Base-by-base conservation (phyloP, 192 early-diverging fungal genomes). In the Gaertneriomyces semiglobifer region DNA sequence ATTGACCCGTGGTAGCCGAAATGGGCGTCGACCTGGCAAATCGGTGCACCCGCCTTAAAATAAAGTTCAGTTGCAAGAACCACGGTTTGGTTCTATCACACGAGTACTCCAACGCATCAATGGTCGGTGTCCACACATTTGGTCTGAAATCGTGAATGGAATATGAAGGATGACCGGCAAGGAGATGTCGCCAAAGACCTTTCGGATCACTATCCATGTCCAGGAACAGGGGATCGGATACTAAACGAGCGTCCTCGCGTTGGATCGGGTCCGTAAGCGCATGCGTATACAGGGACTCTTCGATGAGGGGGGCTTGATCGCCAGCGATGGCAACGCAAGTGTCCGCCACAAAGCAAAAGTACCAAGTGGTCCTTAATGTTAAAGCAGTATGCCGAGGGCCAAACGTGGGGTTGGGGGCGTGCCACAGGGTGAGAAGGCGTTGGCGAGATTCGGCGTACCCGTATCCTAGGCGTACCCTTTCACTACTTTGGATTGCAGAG, bases 131-230 rank as follows among this genome's bases (percentile, higher is more conserved):
- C 66, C 66, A 68, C 11, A 58, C 66, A 0, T 4, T 38, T 18
- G 66, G 66, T 7, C 66, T 16, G 50, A 52, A 68, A 53, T 68
- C 66, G 7, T 68, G 66, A 20, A 68, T 53, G 16, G 58, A 40
- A 25, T 40, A 61, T 11, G 19, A 38, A 16, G 58, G 58, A 47
- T 68, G 58, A 7, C 48, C 46, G 11, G 50, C 41, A 6, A 68
- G 41, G 14, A 68, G 40, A 40, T 48, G 66, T 1, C 58, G 56
- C 66, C 66, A 60, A 38, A 42, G 19, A 43, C 58, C 56, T 40
- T 52, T 25, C n/a, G 33, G 38, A 40, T 59, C 57, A 3, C 48
- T 18, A 1, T 40, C 33, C 10, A 42, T 40, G 0, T 62, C 61
- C 1, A 53, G n/a, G 12, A 39, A 40, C 19, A 20, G 14, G 7